Evolutionary conservation across 179 eudicot species (phyloP), one percentile per base, ranked within the genome.

Genomic region (Patellifolia procumbens): DNA sequence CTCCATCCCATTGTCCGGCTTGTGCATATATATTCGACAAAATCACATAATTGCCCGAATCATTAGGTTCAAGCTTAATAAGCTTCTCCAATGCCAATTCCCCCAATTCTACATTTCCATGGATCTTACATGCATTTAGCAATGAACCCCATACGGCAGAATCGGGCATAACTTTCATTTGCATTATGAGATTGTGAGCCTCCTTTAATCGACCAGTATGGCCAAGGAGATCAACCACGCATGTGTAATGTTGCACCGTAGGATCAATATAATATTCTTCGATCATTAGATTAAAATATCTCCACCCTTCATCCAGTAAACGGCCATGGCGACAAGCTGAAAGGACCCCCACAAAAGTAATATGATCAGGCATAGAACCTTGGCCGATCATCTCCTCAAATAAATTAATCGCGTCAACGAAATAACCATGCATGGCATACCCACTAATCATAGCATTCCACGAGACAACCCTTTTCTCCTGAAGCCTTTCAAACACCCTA

Each of bases 361-460:
- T 87, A 60, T 91, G 92, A 86, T 92, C 95, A 19, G 95, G 95
- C 74, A 39, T 74, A 81, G 73, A 77, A 60, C 83, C 73, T 66
- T 80, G 78, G 46, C 55, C 48, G 45, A 79, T 70, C 93, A 92
- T 91, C 48, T 84, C 74, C 78, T 87, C 79, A 53, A 87, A 92
- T 71, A 91, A 77, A 49, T 78, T 80, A 11, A 92, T 76, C 8
- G 97, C 91, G 72, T 87, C 91, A n/a, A n/a, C 10, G 16, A 84
- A 78, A 80, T 89, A 85, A 19, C 96, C 92, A 34, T 92, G 93
- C 91, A 88, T 89, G 7, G 92, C 96, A 71, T 88, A 92, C 12
- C 96, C 96, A 52, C 87, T 86, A 20, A 92, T 89, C 84, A 91
- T 91, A 2, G 97, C 89, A 72, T 92, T 92, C 97, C 97, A 92